phyloP scores from a whole-genome alignment of 1,139 yeast species.

The Candida tetrigidarum region DNA sequence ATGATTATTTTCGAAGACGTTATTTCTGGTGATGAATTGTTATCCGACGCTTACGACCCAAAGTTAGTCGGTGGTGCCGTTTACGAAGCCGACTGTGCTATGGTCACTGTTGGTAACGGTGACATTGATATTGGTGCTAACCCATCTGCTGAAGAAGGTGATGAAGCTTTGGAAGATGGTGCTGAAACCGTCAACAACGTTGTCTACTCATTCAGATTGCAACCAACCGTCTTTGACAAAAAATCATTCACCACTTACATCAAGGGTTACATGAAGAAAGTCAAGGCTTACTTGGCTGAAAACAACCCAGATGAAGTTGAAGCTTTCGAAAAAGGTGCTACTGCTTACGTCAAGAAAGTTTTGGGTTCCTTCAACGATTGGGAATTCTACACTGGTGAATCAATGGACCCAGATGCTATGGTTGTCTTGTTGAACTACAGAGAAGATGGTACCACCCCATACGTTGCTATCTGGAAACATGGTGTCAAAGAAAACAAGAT shows the following conservation, averaged over 20 bases:
- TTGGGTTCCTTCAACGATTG: constrained; percentile 95
- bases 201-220: constrained; percentile 98
- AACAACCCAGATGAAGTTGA: constrained; percentile 83
- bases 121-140: constrained; percentile 99
- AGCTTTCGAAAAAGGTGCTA: constrained; percentile 96
- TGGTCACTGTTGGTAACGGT: constrained; percentile 82
- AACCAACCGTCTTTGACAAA: constrained; percentile 94
- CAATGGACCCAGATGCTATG: constrained; percentile 99
- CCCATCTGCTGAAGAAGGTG: constrained; percentile 98
- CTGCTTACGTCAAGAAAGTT: constrained; percentile 93
- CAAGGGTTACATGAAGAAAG: constrained; percentile 98
- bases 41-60: constrained; percentile 96
- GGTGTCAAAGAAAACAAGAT: constrained; percentile 90
- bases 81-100: constrained; percentile 95
- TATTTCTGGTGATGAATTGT: constrained; percentile 92
- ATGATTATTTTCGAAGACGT: constrained; percentile 66
- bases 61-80: constrained; percentile 86
- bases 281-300: constrained; percentile 90
- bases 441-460: constrained; percentile 99
- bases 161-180: constrained; percentile 79
- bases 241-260: constrained; percentile 95
- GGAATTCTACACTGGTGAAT: constrained; percentile 99
- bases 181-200: constrained; percentile 94
- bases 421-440: constrained; percentile 98
- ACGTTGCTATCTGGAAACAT: constrained; percentile 98